Conservation (phyloP, 148 eudicot genomes). For the Beta vulgaris region DNA sequence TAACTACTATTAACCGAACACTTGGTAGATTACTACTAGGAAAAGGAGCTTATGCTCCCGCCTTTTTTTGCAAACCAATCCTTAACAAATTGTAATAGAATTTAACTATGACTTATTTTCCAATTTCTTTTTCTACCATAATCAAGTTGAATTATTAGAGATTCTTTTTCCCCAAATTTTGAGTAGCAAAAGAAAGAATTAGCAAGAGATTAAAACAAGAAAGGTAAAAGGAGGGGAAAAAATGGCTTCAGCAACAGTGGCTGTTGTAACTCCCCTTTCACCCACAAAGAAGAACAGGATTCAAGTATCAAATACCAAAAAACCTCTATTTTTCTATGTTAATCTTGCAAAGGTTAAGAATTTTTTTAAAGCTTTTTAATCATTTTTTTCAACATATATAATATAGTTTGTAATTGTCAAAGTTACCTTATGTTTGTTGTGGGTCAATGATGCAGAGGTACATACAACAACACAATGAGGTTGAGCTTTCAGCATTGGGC, state of each 20-base stretch:
- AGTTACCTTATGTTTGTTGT: background rate
- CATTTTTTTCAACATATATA: background rate
- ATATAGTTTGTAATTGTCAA: background rate
- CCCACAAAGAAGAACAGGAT: constrained; percentile 37
- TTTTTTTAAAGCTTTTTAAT: background rate
- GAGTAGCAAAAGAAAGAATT: background rate
- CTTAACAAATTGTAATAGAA: background rate
- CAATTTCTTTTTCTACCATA: background rate
- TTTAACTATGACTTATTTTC: background rate
- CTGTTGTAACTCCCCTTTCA: constrained; percentile 19
- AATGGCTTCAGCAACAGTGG: constrained; percentile 29
- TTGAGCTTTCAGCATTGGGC: constrained; percentile 83
- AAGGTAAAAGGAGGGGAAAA: background rate
- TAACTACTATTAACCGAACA: constrained; percentile 13
- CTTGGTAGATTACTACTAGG: constrained; percentile 16
- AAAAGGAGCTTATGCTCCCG: background rate
- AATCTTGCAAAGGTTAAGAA: constrained; percentile 43
- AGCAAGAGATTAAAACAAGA: background rate
- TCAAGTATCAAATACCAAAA: constrained; percentile 50
- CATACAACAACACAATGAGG: constrained; percentile 76
- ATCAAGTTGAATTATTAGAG: constrained; percentile 2
- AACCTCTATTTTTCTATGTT: constrained; percentile 46
- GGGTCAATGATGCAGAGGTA: constrained; percentile 46
- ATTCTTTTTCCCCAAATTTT: background rate
- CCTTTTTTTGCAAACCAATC: constrained; percentile 22